Percentiles rank a stretch among this genome's conserved stretches.
Conservation (phyloP, 2,329 filamentous ascomycete genomes). For the Penicillium sp. region DNA sequence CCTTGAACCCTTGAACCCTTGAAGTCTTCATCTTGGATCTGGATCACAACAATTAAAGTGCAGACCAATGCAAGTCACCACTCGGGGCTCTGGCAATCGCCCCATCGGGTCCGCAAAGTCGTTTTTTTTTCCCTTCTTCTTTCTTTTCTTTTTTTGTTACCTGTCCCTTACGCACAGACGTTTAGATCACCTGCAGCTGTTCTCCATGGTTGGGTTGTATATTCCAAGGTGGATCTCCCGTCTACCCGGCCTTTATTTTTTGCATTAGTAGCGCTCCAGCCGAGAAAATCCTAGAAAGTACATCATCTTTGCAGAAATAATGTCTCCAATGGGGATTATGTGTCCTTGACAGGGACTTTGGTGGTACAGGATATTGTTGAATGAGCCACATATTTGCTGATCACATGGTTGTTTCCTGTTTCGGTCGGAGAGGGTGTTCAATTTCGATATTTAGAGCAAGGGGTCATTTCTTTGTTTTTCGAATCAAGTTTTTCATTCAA, state of each 20-base stretch:
- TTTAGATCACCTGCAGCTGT: slow-evolving; percentile 3
- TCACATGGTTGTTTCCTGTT: not conserved
- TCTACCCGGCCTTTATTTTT: slow-evolving; percentile 11
- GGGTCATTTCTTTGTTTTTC: not conserved
- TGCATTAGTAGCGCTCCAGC: slow-evolving; percentile 11
- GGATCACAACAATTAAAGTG: not conserved
- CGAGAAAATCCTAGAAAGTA: not conserved
- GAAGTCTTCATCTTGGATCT: not conserved
- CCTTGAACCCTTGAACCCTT: not conserved
- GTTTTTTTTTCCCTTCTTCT: not conserved
- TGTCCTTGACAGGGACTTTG: not conserved
- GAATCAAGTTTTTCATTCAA: not conserved
- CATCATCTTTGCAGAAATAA: not conserved
- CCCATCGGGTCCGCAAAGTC: slow-evolving; percentile 1
- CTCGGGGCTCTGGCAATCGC: not conserved
- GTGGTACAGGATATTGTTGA: not conserved
- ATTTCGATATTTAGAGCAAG: not conserved
- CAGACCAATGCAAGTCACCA: slow-evolving; percentile 7
- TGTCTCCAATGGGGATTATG: not conserved
- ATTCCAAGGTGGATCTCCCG: not conserved
- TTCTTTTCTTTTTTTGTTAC: not conserved
- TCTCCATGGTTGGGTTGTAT: slow-evolving; percentile 21
- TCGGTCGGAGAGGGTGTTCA: not conserved
- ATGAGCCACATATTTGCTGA: not conserved
- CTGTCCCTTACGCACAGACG: slow-evolving; percentile 3